Evolutionary conservation across 2,329 filamentous ascomycete species (phyloP).

Genomic region (Fusarium sp.): DNA sequence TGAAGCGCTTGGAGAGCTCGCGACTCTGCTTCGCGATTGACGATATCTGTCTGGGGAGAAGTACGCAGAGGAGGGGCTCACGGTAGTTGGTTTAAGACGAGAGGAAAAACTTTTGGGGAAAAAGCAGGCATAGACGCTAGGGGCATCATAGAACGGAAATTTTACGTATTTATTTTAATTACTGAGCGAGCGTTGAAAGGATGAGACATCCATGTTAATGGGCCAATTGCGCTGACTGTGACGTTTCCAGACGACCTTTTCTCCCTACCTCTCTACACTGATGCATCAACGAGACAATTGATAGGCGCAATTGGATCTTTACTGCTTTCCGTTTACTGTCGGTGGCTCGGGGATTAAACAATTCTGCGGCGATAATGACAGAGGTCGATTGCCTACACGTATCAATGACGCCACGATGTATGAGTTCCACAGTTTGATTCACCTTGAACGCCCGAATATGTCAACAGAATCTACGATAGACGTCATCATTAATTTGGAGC

Average conservation of each 20-base stretch:
- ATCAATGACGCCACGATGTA: constrained; percentile 46
- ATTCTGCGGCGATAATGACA: constrained; percentile 34
- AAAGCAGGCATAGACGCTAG: constrained; percentile 39
- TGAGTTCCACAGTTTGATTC: constrained; percentile 21
- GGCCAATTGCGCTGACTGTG: not conserved
- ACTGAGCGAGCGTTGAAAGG: constrained; percentile 12
- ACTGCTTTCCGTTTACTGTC: not conserved
- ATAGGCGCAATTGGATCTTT: not conserved
- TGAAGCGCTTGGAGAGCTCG: not conserved
- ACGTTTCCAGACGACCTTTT: not conserved
- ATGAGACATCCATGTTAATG: not conserved
- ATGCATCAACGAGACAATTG: not conserved
- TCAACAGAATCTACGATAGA: constrained; percentile 11
- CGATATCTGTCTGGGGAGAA: constrained; percentile 10
- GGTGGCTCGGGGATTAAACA: not conserved
- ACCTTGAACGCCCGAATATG: constrained; percentile 16
- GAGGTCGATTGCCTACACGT: constrained; percentile 32
- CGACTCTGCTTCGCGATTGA: not conserved
- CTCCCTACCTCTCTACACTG: not conserved
- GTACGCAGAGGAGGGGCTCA: not conserved
- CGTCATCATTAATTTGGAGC: constrained; percentile 17
- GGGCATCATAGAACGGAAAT: constrained; percentile 40
- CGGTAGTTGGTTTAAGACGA: not conserved
- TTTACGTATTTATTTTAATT: constrained; percentile 40
- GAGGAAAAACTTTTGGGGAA: constrained; percentile 24